Base-by-base conservation (phyloP, 345 rosid species). In the Gossypium australe region DNA sequence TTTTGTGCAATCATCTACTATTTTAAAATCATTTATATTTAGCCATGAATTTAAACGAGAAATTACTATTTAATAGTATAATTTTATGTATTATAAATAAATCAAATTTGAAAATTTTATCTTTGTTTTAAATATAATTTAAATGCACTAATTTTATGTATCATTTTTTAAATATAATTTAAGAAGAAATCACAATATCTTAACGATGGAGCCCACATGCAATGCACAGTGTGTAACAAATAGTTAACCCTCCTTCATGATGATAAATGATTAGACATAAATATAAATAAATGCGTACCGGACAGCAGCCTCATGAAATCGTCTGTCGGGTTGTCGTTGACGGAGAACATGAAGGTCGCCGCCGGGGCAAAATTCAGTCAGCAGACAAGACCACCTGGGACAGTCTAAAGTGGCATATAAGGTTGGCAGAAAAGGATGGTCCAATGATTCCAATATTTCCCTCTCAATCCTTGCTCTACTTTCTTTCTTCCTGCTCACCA, bases 321-420 rank as follows among this genome's bases (percentile, higher is more conserved):
- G 94, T 22, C 79, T 87, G 58, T 80, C 80, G 0, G 91, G 89
- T 62, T 86, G 95, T 34, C 83, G 85, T 68, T 87, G 95, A 11
- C 97, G 85, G 86, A 87, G 90, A 29, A 88, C 90, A 64, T 93
- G 94, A 55, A 91, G 95, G 80, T 93, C 94, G 3, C 94, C 95
- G 18, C 98, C 97, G 67, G 97, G 89, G 72, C 97, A 93, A 71
- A 91, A 89, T 83, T 93, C 97, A 11, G 94, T 87, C 11, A 93
- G 68, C 79, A 93, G 78, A 76, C 97, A 93, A 53, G 84, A 88
- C 89, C 92, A 93, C 79, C 88, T 76, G 4, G 86, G 86, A 45
- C 91, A 87, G 56, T 91, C 93, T 75, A 91, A 82, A 9, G 89
- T 85, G 75, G 90, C 89, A 78, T 88, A 91, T 20, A 93, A 85